These are phyloP conservation scores for Fraxinus americana DNA, from an alignment of 257 asterid species.

Conservation along the genomic window DNA sequence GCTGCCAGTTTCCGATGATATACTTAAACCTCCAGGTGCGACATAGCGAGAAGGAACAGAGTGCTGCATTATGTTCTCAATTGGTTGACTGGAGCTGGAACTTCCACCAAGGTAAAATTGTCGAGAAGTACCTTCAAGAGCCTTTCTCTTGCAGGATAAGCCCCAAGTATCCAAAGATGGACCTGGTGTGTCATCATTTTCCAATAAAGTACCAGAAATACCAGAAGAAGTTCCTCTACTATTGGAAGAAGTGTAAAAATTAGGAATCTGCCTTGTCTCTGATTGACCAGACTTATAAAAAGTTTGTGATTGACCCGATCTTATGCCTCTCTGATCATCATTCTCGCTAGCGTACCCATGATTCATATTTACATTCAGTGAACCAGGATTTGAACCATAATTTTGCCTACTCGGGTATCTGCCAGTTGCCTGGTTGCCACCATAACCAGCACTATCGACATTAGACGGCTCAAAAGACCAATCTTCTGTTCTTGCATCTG, in stretches of 20 bases:
- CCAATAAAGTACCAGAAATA: constrained; percentile 42
- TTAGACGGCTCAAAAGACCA: constrained; percentile 54
- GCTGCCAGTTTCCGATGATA: constrained; percentile 45
- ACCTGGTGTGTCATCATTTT: constrained; percentile 47
- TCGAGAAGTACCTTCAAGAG: constrained; percentile 76
- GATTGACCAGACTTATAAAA: constrained; percentile 41
- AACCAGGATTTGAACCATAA: constrained; percentile 31
- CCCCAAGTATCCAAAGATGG: constrained; percentile 72
- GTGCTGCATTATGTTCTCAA: constrained; percentile 42
- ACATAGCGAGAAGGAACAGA: constrained; percentile 39
- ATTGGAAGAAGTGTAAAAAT: constrained; percentile 42
- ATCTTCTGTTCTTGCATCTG: constrained; percentile 47
- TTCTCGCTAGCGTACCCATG: constrained; percentile 32
- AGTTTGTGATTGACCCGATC: constrained; percentile 32
- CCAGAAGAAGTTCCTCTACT: constrained; percentile 48
- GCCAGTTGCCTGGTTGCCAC: constrained; percentile 31
- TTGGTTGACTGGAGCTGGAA: constrained; percentile 59
- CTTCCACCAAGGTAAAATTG: constrained; percentile 62
- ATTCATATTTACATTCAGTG: constrained; percentile 35
- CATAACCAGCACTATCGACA: constrained; percentile 27
- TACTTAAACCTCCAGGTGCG: constrained; percentile 45
- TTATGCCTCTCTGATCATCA: constrained; percentile 34
- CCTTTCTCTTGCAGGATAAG: constrained; percentile 79
- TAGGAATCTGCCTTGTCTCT: constrained; percentile 42
- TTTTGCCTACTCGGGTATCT: constrained; percentile 35